Base-by-base conservation (phyloP, 768 basidiomycete genomes). In the Nevesoporus exiguus region DNA sequence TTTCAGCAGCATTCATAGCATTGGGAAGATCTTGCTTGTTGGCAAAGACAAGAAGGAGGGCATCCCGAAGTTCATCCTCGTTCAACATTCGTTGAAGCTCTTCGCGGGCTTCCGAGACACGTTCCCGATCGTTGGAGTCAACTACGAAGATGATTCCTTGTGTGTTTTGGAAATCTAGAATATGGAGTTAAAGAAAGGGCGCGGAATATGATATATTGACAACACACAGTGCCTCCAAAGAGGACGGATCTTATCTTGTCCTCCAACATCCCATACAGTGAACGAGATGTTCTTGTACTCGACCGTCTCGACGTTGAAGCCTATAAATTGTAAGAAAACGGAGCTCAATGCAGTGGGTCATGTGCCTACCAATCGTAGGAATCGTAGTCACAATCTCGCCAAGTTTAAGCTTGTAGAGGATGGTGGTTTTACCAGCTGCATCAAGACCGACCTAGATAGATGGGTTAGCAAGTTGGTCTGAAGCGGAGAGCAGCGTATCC, bases 221-320 rank as follows among this genome's bases (percentile, higher is more conserved):
- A 51, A 85, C 93, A 69, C 69, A 97, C 97, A 99, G 80, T 99
- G 97, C 85, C 96, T 93, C 97, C 97, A 99, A 65, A 98, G 85
- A 64, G 96, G 96, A 66, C 96, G 87, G 75, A 98, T 98, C 87
- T 98, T 99, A 79, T 99, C 96, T 78, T 99, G 96, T 66, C 96
- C 97, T 84, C 97, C 97, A 60, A 99, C 97, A 77, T 99, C 97
- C 97, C 97, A 98, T 43, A 98, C 97, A 22, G 96, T 99, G 85
- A 99, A 99, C 24, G 94, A 97, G 62, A 98, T 98, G 81, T 98
- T 99, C 84, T 98, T 98, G 79, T 99, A 98, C 75, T 98, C 96
- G 63, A 99, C 97, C 57, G 97, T 98, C 82, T 99, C 97, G 65
- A 99, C 97, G 72, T 99, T 99, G 82, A 99, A 99, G 56, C 97